phyloP scores from a whole-genome alignment of 2,329 filamentous ascomycete genomes.

The Pseudogymnoascus pannorum region DNA sequence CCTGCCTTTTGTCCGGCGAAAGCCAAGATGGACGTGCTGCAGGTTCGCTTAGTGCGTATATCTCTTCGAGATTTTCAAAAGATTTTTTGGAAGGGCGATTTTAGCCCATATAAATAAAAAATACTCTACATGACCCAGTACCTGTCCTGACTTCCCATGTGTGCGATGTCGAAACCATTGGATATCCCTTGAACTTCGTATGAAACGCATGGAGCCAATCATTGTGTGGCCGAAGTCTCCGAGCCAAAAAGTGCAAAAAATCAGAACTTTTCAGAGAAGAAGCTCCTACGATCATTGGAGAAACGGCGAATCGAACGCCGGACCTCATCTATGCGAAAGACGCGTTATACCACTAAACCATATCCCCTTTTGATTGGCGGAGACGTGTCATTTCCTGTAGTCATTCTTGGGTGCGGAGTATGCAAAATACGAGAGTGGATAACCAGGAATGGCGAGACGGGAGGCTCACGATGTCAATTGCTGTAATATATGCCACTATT shows the following conservation, averaged over 20 bases:
- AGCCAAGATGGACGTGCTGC: slow-evolving; percentile 8
- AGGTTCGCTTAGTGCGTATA: slow-evolving; percentile 11
- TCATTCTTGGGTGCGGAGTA: not conserved
- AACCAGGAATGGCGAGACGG: not conserved
- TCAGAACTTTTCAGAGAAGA: not conserved
- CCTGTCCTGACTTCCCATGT: not conserved
- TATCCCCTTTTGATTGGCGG: slow-evolving; percentile 9
- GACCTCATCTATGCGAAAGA: slow-evolving; percentile 9
- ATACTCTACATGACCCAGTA: not conserved
- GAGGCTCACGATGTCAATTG: not conserved
- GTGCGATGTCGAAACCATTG: not conserved
- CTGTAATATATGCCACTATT: not conserved
- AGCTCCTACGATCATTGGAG: slow-evolving; percentile 2
- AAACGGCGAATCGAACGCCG: slow-evolving; percentile 9
- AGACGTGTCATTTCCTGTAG: not conserved
- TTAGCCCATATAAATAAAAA: not conserved
- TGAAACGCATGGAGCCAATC: not conserved
- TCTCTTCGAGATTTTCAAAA: not conserved
- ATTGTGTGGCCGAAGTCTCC: not conserved
- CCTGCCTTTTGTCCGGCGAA: slow-evolving; percentile 5
- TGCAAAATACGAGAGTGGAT: not conserved
- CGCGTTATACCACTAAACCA: slow-evolving; percentile 9
- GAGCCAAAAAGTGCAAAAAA: not conserved
- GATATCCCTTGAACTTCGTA: not conserved
- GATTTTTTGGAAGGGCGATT: not conserved